Conservation (phyloP, 495 filamentous ascomycete genomes). For the Aspergillus funiculosus region DNA sequence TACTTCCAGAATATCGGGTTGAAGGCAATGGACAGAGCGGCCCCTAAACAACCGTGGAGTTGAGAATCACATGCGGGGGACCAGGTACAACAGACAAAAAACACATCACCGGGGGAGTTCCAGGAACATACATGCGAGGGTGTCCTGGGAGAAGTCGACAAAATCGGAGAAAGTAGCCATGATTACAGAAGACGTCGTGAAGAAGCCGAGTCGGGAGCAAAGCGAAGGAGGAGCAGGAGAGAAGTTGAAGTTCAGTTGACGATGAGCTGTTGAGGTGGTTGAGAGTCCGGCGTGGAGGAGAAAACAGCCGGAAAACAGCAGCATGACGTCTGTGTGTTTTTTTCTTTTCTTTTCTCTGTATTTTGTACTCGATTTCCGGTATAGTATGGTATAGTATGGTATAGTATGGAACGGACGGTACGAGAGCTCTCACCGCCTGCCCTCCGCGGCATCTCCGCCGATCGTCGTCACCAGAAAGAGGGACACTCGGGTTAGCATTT, state of each 20-base stretch:
- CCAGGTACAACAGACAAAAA: neutral
- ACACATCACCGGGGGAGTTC: neutral
- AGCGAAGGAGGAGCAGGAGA: constrained; percentile 8
- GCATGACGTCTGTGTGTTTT: constrained; percentile 20
- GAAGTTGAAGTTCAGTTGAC: constrained; percentile 11
- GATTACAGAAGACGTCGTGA: neutral
- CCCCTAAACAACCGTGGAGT: constrained; percentile 28
- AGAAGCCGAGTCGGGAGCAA: constrained; percentile 3
- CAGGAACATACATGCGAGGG: constrained; percentile 36
- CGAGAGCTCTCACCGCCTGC: constrained; percentile 11
- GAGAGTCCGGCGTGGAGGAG: constrained; percentile 1
- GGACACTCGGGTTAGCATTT: neutral
- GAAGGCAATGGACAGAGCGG: constrained; percentile 47
- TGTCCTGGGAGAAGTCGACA: constrained; percentile 42
- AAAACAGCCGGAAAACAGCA: constrained; percentile 9
- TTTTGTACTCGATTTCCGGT: neutral
- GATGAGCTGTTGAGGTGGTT: constrained; percentile 1
- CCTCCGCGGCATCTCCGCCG: neutral
- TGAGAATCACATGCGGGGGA: constrained; percentile 35
- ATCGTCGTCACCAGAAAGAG: neutral
- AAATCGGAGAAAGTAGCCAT: constrained; percentile 40
- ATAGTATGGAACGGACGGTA: neutral
- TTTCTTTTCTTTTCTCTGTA: neutral
- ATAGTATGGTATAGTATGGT: constrained; percentile 1
- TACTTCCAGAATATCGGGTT: constrained; percentile 57